Percentiles rank a stretch among this genome's conserved stretches.
phyloP scores from a whole-genome alignment of 2,329 filamentous ascomycete species.

The Fusarium transvaalense region DNA sequence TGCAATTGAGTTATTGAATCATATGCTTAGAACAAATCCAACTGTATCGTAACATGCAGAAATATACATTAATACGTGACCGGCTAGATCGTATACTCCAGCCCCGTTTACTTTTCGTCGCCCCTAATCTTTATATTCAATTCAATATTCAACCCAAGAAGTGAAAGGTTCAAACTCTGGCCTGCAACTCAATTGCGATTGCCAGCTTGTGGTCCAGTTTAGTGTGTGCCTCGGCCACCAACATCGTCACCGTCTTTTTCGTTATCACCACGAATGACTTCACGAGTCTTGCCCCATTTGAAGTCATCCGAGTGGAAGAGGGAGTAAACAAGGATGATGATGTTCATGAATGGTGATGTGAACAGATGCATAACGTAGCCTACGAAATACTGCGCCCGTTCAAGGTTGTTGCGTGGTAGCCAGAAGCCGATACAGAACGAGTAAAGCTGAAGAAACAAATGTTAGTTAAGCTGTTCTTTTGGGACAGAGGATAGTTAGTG shows the following conservation, averaged over 20 bases:
- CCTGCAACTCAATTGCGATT: slow-evolving; percentile 3
- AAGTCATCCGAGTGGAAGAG: slow-evolving; percentile 60
- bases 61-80: slow-evolving; percentile 30
- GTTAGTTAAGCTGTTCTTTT: slow-evolving; percentile 23
- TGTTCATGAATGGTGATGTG: slow-evolving; percentile 59
- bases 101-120: neutral
- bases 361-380: slow-evolving; percentile 55
- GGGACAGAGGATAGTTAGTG: slow-evolving; percentile 3
- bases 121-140: neutral
- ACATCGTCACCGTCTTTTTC: slow-evolving; percentile 47
- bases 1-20: neutral
- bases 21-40: neutral
- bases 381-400: slow-evolving; percentile 55
- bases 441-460: slow-evolving; percentile 51
- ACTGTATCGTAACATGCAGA: neutral
- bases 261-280: slow-evolving; percentile 50
- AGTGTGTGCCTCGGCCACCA: slow-evolving; percentile 46
- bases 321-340: slow-evolving; percentile 58
- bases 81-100: slow-evolving; percentile 18
- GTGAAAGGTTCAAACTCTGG: neutral
- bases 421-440: slow-evolving; percentile 59
- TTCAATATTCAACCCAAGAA: neutral
- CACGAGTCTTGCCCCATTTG: slow-evolving; percentile 61
- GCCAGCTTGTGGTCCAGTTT: neutral
- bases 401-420: slow-evolving; percentile 56